These are phyloP conservation scores for Penicillium canescens DNA, from an alignment of 495 filamentous ascomycete genomes.

Conservation along the genomic window DNA sequence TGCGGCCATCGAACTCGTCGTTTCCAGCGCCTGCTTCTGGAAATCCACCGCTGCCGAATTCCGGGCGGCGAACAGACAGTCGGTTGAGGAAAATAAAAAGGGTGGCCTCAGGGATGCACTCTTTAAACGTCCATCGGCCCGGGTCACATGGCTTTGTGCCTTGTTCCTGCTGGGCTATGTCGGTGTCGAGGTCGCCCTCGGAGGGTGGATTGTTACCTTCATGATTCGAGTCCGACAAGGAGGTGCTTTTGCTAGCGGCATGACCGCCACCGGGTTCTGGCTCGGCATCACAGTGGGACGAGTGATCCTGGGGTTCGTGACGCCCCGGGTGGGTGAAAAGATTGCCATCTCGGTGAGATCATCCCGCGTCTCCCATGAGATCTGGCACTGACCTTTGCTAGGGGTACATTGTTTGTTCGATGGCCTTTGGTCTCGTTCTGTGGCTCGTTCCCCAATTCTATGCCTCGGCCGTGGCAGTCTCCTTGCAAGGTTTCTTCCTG, in stretches of 20 bases:
- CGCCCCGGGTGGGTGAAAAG: slow-evolving; percentile 60
- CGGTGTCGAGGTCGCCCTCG: slow-evolving; percentile 81
- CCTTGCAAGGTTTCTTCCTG: slow-evolving; percentile 71
- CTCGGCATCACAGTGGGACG: slow-evolving; percentile 63
- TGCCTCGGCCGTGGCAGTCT: slow-evolving; percentile 67
- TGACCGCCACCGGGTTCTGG: slow-evolving; percentile 69
- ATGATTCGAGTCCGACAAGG: slow-evolving; percentile 62
- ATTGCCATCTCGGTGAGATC: slow-evolving; percentile 52
- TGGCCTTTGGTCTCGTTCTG: slow-evolving; percentile 60
- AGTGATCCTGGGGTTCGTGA: slow-evolving; percentile 62
- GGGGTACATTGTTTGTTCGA: slow-evolving; percentile 52
- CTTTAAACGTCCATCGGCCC: slow-evolving; percentile 40
- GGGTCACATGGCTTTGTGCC: slow-evolving; percentile 74
- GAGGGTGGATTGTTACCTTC: slow-evolving; percentile 69
- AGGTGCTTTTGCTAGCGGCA: slow-evolving; percentile 55
- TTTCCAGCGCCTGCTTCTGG: slow-evolving; percentile 65
- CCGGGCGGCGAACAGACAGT: slow-evolving; percentile 43
- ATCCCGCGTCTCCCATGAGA: neutral
- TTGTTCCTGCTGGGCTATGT: slow-evolving; percentile 80
- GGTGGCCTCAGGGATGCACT: slow-evolving; percentile 59
- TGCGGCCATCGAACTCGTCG: slow-evolving; percentile 59
- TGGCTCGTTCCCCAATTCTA: slow-evolving; percentile 73
- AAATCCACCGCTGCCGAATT: slow-evolving; percentile 61
- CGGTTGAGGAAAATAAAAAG: slow-evolving; percentile 31
- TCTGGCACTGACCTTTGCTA: neutral